Base-by-base conservation (phyloP, 2,329 filamentous ascomycete species). In the Paecilomyces variotii region DNA sequence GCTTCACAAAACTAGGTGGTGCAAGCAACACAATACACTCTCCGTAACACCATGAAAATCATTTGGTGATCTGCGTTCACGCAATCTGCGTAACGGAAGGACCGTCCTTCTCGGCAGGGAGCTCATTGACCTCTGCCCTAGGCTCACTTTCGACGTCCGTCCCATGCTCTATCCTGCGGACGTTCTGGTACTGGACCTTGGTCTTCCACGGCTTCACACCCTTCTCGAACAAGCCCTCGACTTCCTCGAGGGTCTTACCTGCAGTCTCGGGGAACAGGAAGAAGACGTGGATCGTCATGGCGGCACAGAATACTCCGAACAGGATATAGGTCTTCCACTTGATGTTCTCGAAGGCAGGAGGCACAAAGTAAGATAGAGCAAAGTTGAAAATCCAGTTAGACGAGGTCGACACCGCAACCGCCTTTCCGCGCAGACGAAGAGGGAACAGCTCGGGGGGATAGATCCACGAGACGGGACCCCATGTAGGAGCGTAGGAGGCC, bases 171-270 rank as follows among this genome's bases (percentile, higher is more conserved):
- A 72, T 61, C 54, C 63, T 59, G 0, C 62, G 65, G 24, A 67
- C 70, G 35, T 66, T 68, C 56, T 64, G 63, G 57, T 66, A 70
- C 50, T 69, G 61, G 52, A 70, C 69, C 35, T 57, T 61, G 7
- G 73, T 75, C 67, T 72, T 74, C 73, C 73, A 76, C 25, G 73
- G 70, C 12, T 72, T 67, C 3, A 65, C 72, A 59, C 73, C 73
- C 26, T 75, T 71, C 59, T 72, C 74, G 69, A 92, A 92, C 62
- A 91, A 86, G 12, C 84, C 83, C 63, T 89, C 87, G 71, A 91
- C 86, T 69, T 92, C 88, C 68, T 92, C 89, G 0, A 92, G 82
- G 0, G 87, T 88, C 73, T 85, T 89, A 11, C 87, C 87, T 45
- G 85, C 83, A 0, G 88, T 91, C 73, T 90, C 83, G 0, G 87